A percentile compares a stretch with the other conserved stretches of the same genome.
These are phyloP conservation scores for Parachlorella kessleri DNA, from an alignment of 139 green algal species.

Conservation along the genomic window DNA sequence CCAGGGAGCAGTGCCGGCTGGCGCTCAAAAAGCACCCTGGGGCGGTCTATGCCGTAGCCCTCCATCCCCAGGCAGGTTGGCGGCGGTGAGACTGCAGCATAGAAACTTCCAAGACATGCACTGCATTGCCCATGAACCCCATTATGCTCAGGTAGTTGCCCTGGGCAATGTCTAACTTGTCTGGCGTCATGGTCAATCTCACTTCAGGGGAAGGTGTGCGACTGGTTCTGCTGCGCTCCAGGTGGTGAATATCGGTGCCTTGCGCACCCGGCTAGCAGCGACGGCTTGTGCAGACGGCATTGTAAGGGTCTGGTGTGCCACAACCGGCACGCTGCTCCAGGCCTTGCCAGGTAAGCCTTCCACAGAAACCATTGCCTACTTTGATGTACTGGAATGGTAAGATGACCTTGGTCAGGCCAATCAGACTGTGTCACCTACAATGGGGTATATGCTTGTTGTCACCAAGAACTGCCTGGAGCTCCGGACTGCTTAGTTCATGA, in stretches of 20 bases:
- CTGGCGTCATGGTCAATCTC: not conserved
- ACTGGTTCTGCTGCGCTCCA: not conserved
- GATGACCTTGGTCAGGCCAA: too few species aligned
- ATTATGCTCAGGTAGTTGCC: not conserved
- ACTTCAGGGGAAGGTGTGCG: not conserved
- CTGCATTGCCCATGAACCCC: not conserved
- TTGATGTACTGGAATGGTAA: too few species aligned
- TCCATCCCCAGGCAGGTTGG: not conserved
- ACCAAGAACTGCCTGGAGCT: not conserved
- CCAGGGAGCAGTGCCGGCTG: not conserved
- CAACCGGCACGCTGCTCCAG: not conserved
- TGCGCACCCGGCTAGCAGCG: not conserved
- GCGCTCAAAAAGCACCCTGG: not conserved
- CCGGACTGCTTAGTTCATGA: not conserved
- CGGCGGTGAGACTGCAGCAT: not conserved
- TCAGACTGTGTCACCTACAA: too few species aligned
- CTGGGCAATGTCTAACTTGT: not conserved
- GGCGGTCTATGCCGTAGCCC: not conserved
- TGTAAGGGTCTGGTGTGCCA: not conserved
- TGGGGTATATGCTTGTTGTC: not conserved
- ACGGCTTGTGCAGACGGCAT: not conserved
- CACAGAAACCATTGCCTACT: too few species aligned
- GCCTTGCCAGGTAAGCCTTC: not conserved
- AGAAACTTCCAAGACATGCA: not conserved
- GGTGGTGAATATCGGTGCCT: not conserved